Conservation (phyloP, 23 red algal genomes). For the Gracilaria vermiculophylla region DNA sequence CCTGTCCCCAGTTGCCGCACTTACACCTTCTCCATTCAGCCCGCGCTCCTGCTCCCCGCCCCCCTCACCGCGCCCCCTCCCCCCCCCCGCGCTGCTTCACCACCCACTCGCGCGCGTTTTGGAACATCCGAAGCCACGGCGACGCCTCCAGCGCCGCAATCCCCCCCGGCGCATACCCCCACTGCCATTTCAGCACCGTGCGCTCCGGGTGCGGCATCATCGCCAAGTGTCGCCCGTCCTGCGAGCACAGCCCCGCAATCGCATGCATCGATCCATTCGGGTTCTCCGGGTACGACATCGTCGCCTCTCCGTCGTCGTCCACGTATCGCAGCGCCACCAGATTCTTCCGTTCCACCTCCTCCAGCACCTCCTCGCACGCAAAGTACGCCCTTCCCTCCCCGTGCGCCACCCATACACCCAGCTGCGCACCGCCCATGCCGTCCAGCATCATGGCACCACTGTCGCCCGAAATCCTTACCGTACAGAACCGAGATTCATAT, state of each 20-base stretch:
- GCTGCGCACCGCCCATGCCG: constrained; percentile 80
- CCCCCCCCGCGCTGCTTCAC: background rate
- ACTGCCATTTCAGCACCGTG: constrained; percentile 88
- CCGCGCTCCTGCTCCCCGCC: background rate
- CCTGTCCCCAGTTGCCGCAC: background rate
- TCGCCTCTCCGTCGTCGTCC: constrained; percentile 73
- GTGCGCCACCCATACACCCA: constrained; percentile 98
- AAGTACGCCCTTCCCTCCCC: constrained; percentile 92
- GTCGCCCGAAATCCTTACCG: constrained; percentile 59
- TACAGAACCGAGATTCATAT: constrained; percentile 80
- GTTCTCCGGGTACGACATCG: constrained; percentile 78
- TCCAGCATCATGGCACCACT: constrained; percentile 78
- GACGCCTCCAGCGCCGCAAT: constrained; percentile 45
- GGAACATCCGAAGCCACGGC: constrained; percentile 97
- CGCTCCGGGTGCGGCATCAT: constrained; percentile 99
- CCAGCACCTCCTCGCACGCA: constrained; percentile 22
- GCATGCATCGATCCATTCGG: constrained; percentile 87
- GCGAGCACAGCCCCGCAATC: constrained; percentile 78
- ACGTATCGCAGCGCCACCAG: constrained; percentile 81
- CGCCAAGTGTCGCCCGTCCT: constrained; percentile 93
- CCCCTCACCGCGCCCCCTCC: background rate
- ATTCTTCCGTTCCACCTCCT: constrained; percentile 9
- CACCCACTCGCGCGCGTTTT: constrained; percentile 93
- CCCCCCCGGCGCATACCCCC: constrained; percentile 75
- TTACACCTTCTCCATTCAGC: too few relatives aligned